These are phyloP conservation scores for Bruguiera sexangula DNA, from an alignment of 345 rosid genomes.

Conservation along the genomic window DNA sequence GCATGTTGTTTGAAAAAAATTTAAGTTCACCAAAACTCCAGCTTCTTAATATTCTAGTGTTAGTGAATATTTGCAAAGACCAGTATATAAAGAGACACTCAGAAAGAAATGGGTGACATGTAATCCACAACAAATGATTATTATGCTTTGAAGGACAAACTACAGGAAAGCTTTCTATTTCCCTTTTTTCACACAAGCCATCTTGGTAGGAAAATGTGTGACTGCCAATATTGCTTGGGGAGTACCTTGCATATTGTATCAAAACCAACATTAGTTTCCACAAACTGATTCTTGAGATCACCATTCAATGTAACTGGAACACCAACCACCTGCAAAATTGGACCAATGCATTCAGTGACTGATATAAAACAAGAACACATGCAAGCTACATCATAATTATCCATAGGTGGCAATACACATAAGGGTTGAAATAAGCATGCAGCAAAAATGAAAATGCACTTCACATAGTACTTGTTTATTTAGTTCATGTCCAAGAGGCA, in stretches of 20 bases:
- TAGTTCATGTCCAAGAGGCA: neutral
- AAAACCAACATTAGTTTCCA: slow-evolving; percentile 94
- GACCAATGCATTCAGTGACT: slow-evolving; percentile 5
- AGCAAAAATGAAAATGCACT: neutral
- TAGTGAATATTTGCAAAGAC: neutral
- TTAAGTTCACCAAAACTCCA: too few relatives aligned
- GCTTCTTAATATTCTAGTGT: neutral
- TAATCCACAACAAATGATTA: too few relatives aligned
- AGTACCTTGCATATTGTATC: slow-evolving; percentile 95
- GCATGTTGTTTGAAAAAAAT: too few relatives aligned
- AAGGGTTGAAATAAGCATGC: slow-evolving; percentile 8
- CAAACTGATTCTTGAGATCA: slow-evolving; percentile 95
- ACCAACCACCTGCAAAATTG: slow-evolving; percentile 71
- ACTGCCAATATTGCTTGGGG: neutral
- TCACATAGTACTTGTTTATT: too few relatives aligned
- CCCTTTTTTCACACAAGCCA: too few relatives aligned
- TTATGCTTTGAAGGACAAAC: too few relatives aligned
- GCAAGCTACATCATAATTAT: neutral
- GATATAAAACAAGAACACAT: neutral
- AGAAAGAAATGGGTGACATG: too few relatives aligned
- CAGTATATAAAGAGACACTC: slow-evolving; percentile 4
- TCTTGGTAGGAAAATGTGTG: neutral
- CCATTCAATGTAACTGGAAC: slow-evolving; percentile 97
- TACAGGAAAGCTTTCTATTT: too few relatives aligned
- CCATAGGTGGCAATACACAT: neutral